Percentiles rank a stretch among this genome's conserved stretches.
Evolutionary conservation across 2,329 filamentous ascomycete genomes (phyloP).

Genomic region (Alternaria rosae): DNA sequence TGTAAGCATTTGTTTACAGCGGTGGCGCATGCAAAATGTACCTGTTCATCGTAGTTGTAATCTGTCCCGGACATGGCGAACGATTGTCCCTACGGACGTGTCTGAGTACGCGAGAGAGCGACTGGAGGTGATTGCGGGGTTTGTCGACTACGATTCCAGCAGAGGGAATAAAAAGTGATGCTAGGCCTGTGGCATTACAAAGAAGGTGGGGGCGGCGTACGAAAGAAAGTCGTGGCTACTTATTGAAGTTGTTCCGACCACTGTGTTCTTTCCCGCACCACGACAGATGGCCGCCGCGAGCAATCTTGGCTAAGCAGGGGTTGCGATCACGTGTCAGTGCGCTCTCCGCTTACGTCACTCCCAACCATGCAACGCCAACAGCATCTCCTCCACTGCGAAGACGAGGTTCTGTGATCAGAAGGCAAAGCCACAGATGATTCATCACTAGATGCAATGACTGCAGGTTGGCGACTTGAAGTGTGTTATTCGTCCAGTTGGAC

Average conservation of each 20-base stretch:
- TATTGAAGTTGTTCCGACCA: conserved; percentile 36
- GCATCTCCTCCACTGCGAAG: background rate
- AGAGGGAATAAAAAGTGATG: conserved; percentile 13
- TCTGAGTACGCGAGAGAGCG: conserved; percentile 24
- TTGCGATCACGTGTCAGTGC: conserved; percentile 11
- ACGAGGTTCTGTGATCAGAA: background rate
- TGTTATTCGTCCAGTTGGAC: conserved; percentile 10
- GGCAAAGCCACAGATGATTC: background rate
- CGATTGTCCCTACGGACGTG: conserved; percentile 27
- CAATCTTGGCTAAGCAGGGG: conserved; percentile 22
- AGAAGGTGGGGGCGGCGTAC: conserved; percentile 23
- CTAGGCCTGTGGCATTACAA: conserved; percentile 31
- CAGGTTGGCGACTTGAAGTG: background rate
- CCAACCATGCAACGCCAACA: background rate
- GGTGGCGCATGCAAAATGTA: conserved; percentile 45
- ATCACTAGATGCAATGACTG: background rate
- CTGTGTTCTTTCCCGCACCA: conserved; percentile 37
- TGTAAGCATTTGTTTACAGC: conserved; percentile 20
- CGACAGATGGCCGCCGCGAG: conserved; percentile 32
- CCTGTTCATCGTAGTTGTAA: conserved; percentile 98
- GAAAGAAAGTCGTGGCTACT: conserved; percentile 39
- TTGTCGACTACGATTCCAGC: conserved; percentile 26
- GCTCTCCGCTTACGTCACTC: conserved; percentile 20
- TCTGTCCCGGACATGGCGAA: conserved; percentile 66
- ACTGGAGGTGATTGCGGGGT: conserved; percentile 23